Evolutionary conservation across 2,329 filamentous ascomycete species (phyloP), one percentile per base, ranked within the genome.

Genomic region (Aspergillus bombycis): DNA sequence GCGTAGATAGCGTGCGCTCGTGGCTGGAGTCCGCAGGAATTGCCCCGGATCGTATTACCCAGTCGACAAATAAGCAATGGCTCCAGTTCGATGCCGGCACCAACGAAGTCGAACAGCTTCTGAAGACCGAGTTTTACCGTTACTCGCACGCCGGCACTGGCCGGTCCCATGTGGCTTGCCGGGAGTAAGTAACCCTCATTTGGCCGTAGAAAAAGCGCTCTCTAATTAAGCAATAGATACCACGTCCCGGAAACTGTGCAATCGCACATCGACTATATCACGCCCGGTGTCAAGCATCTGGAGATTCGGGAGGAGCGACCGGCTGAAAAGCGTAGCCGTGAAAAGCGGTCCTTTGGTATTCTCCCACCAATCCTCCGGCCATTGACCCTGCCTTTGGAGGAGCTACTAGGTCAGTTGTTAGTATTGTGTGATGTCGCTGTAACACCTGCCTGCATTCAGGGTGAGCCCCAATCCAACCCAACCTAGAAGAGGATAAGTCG

Each of bases 21-120:
- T 89, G 87, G 86, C 79, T 89, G 16, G 73, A 79, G 26, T 72
- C 75, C 8, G 80, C 82, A 21, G 87, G 86, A 10, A 85, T 89
- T 54, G 69, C 79, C n/a, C 71, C 74, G 2, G 75, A 77, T 4
- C 79, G 84, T 5, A 78, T 88, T 52, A 76, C 75, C 34, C 80
- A 85, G 54, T 84, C 85, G 0, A 77, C 79, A 41, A 82, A 82
- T 21, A 80, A 82, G 59, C 82, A 82, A 55, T 88, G 85, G 84
- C 70, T 88, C 23, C 75, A 80, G 19, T 86, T 88, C 68, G 80
- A 86, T 59, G 83, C 84, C 6, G 83, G 82, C 9, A 82, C 83
- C 6, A 75, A 79, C 32, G 83, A 88, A 71, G 80, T 82, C 6
- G 85, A 88, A 71, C 71, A 74, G 21, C 78, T 88, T n/a, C 79